phyloP scores from a whole-genome alignment of 495 filamentous ascomycete genomes.

The Articulospora tetracladia region DNA sequence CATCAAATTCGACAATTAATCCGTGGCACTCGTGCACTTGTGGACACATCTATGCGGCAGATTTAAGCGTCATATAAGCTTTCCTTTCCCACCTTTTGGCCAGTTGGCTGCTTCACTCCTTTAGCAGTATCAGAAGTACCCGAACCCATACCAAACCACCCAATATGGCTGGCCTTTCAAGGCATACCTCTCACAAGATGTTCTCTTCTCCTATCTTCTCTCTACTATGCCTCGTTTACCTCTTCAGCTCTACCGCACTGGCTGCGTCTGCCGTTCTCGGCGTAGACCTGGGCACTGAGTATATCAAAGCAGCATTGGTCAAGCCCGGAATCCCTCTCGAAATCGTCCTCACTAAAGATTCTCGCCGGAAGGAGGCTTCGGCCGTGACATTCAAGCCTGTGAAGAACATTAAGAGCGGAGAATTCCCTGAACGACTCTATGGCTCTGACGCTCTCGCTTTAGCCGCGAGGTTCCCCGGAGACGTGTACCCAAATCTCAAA shows the following conservation, averaged over 20 bases:
- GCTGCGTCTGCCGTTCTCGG: constrained; percentile 75
- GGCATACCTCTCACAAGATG: constrained; percentile 7
- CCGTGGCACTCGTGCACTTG: constrained; percentile 8
- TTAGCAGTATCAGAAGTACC: constrained; percentile 19
- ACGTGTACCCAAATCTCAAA: constrained; percentile 94
- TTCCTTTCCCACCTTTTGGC: constrained; percentile 4
- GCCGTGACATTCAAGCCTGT: constrained; percentile 92
- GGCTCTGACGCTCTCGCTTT: constrained; percentile 88
- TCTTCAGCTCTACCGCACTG: constrained; percentile 45
- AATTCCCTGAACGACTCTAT: constrained; percentile 85
- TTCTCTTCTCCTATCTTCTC: constrained; percentile 36
- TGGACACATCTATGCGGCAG: constrained; percentile 24
- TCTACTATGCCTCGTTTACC: constrained; percentile 42
- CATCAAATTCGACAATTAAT: constrained; percentile 6
- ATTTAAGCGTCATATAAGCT: constrained; percentile 19
- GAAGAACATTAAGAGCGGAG: constrained; percentile 50
- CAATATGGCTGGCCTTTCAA: constrained; percentile 18
- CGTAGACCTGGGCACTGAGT: constrained; percentile 93
- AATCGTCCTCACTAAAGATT: constrained; percentile 98
- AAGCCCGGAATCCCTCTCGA: constrained; percentile 98
- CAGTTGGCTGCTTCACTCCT: constrained; percentile 23
- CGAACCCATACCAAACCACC: neutral
- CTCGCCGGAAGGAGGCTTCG: constrained; percentile 89
- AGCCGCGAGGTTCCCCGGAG: constrained; percentile 80
- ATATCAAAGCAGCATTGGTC: constrained; percentile 93